Evolutionary conservation across 2,329 filamentous ascomycete species (phyloP).

Genomic region (Chaetomiaceae sp.): DNA sequence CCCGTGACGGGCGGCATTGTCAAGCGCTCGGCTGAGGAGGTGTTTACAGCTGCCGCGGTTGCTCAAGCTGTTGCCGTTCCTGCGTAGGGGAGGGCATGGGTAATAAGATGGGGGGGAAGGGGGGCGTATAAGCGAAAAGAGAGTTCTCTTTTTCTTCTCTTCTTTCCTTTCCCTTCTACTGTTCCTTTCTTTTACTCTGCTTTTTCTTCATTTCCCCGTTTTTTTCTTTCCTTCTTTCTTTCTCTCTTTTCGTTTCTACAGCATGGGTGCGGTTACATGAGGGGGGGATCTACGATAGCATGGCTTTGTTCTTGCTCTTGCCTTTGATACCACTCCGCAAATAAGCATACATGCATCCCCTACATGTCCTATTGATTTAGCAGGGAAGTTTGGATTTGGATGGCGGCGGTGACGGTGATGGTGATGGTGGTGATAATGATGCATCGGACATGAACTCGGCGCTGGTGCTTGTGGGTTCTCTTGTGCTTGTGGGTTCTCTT

Average conservation of each 20-base stretch:
- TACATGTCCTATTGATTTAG: too few relatives aligned
- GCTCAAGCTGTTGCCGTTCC: constrained; percentile 26
- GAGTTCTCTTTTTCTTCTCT: background rate
- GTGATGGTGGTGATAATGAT: too few relatives aligned
- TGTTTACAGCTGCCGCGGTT: constrained; percentile 42
- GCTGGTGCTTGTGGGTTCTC: too few relatives aligned
- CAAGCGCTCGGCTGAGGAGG: constrained; percentile 72
- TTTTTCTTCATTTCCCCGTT: background rate
- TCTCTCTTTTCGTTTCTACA: background rate
- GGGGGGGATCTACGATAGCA: background rate
- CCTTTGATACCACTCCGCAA: background rate
- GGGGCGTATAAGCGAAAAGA: background rate
- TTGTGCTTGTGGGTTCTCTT: too few relatives aligned
- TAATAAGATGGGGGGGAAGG: background rate
- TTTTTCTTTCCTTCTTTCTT: too few relatives aligned
- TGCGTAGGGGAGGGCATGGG: constrained; percentile 4
- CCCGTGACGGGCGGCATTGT: constrained; percentile 92
- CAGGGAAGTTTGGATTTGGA: background rate
- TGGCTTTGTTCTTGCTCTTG: background rate
- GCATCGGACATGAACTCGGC: too few relatives aligned
- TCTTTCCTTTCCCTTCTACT: too few relatives aligned
- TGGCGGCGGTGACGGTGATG: background rate
- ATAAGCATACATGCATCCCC: too few relatives aligned
- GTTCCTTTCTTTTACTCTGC: background rate
- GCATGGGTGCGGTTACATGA: background rate